Percentiles rank a stretch among this genome's conserved stretches.
phyloP scores from a whole-genome alignment of 768 basidiomycete species.

The Podaxis sp. region DNA sequence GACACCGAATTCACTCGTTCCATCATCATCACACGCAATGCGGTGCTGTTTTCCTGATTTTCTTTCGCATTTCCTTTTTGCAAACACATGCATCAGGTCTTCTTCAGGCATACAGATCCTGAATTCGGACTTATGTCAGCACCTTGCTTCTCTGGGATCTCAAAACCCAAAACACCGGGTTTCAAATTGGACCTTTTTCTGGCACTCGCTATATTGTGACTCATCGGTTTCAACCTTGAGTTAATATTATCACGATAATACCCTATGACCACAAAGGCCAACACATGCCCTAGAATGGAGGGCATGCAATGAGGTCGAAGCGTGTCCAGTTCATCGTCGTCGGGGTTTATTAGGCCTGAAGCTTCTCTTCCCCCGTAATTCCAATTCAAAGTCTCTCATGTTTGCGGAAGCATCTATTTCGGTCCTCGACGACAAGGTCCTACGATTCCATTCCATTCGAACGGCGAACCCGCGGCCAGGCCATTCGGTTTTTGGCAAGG shows the following conservation, averaged over 20 bases:
- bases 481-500: neutral
- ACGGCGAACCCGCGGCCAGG: neutral
- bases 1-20: neutral
- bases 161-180: constrained; percentile 4
- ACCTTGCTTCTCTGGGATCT: neutral
- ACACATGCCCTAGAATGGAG: neutral
- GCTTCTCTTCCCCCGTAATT: neutral
- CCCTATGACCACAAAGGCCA: neutral
- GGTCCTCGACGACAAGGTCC: neutral
- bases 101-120: neutral
- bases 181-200: neutral
- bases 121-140: constrained; percentile 11
- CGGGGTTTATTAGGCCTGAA: neutral
- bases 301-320: neutral
- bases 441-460: neutral
- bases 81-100: neutral
- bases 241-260: neutral
- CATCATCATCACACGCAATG: neutral
- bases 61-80: constrained; percentile 14
- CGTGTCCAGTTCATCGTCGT: neutral
- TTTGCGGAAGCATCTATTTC: neutral
- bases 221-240: neutral
- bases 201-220: constrained; percentile 1
- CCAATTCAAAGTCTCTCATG: neutral
- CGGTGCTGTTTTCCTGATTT: neutral